Base-by-base conservation (phyloP, 2,329 filamentous ascomycete genomes). In the Aspergillus pseudoglaucus region DNA sequence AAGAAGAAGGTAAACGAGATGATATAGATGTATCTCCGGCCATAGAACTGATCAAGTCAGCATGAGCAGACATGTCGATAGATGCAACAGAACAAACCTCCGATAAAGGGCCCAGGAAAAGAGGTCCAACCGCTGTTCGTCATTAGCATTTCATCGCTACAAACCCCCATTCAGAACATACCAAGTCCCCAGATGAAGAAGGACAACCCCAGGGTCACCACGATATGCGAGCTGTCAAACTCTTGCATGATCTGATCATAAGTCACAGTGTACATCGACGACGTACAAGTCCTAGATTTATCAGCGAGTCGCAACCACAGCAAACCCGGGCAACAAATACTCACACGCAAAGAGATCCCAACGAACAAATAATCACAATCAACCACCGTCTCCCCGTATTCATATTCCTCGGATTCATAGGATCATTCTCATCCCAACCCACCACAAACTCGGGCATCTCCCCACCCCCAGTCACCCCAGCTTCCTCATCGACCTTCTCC, bases 211-310 rank as follows among this genome's bases (percentile, higher is more conserved):
- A 95, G 67, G 3, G 88, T 89, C 10, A 85, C 88, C 20, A 94
- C 78, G 44, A 88, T 74, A 47, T 80, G 78, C 0, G 86, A 85
- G 58, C 80, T 79, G 54, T 80, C 71, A 58, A 95, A 94, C 50
- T 94, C 87, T 22, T 75, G 70, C 53, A 84, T 81, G 68, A 95
- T 81, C 66, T 93, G 86, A 15, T 60, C 63, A 65, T 95, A 96
- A 0, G 87, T 93, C 10, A 82, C 81, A 0, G 89, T 91, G 68
- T 96, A 95, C 58, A 95, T 82, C n/a, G 89, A 93, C 42, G 86
- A 90, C 1, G 87, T 82, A 63, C 85, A 89, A 7, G 90, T 95
- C 46, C 86, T 90, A 58, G 12, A 38, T n/a, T 5, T 6, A 39
- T 39, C 37, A 51, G 42, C 35, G 33, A 43, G 20, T 44, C 20